Evolutionary conservation across 768 basidiomycete genomes (phyloP).

Genomic region (Leccinum ochraceum): DNA sequence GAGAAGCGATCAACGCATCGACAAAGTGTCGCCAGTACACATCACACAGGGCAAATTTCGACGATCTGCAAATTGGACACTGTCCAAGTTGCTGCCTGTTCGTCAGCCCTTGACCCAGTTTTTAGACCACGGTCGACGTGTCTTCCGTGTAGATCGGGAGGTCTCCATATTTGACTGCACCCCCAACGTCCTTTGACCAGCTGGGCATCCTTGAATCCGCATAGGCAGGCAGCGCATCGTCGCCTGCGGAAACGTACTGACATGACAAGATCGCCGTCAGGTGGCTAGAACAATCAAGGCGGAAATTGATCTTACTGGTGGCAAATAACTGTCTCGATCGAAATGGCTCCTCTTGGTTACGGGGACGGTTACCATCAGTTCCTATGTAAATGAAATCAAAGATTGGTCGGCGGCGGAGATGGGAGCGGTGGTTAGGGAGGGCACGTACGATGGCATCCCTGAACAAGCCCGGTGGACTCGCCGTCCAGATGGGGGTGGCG

Average conservation of each 20-base stretch:
- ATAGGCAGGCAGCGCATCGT: slow-evolving; percentile 37
- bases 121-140: slow-evolving; percentile 22
- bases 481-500: slow-evolving; percentile 42
- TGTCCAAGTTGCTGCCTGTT: slow-evolving; percentile 1
- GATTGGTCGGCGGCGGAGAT: not conserved
- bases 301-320: slow-evolving; percentile 36
- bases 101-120: not conserved
- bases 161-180: slow-evolving; percentile 36
- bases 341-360: slow-evolving; percentile 34
- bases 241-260: slow-evolving; percentile 42
- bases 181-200: slow-evolving; percentile 29
- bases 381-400: slow-evolving; percentile 30
- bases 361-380: slow-evolving; percentile 42
- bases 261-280: slow-evolving; percentile 1
- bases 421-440: not conserved
- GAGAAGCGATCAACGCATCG: slow-evolving; percentile 21
- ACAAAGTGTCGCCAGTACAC: slow-evolving; percentile 14
- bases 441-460: slow-evolving; percentile 37
- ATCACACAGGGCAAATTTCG: not conserved
- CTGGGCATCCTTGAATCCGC: slow-evolving; percentile 26
- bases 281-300: not conserved
- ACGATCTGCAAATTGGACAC: slow-evolving; percentile 5
- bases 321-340: slow-evolving; percentile 43
- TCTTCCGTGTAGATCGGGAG: slow-evolving; percentile 46
- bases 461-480: slow-evolving; percentile 42